Evolutionary conservation across 169 alveolate genomes (phyloP).

Genomic region (Theileria parva): DNA sequence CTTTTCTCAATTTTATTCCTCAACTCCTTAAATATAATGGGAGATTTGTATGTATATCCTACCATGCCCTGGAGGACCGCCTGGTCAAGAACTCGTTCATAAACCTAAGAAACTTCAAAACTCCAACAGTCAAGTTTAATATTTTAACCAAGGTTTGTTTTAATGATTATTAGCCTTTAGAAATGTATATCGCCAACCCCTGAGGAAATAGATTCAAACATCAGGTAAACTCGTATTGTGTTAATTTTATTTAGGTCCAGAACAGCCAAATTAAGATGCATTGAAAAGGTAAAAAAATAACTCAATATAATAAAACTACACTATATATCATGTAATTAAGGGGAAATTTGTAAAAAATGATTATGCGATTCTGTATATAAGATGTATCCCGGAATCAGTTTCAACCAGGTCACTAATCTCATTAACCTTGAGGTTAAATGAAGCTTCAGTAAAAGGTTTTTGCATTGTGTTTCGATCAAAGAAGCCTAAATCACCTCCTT

Average conservation of each 20-base stretch:
- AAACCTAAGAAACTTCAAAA: slow-evolving; percentile 5
- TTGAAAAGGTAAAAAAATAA: slow-evolving; percentile 19
- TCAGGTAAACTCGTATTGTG: slow-evolving; percentile 2
- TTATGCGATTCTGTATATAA: slow-evolving; percentile 83
- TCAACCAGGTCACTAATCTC: slow-evolving; percentile 85
- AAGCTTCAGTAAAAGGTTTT: slow-evolving; percentile 82
- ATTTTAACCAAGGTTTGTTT: slow-evolving; percentile 17
- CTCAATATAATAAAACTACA: neutral
- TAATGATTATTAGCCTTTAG: slow-evolving; percentile 15
- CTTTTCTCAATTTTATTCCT: slow-evolving; percentile 60
- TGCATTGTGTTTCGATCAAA: slow-evolving; percentile 86
- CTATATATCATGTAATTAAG: too few species aligned
- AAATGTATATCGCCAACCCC: slow-evolving; percentile 57
- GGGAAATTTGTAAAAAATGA: neutral
- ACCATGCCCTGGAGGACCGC: slow-evolving; percentile 77
- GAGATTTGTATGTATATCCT: slow-evolving; percentile 67
- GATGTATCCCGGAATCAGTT: slow-evolving; percentile 87
- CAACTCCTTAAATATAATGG: slow-evolving; percentile 59
- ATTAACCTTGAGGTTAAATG: slow-evolving; percentile 81
- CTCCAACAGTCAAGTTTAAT: slow-evolving; percentile 3
- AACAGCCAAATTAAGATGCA: slow-evolving; percentile 60
- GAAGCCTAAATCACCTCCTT: slow-evolving; percentile 87
- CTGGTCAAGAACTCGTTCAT: slow-evolving; percentile 50
- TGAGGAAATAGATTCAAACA: slow-evolving; percentile 36
- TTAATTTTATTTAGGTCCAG: slow-evolving; percentile 24